Evolutionary conservation across 2,329 filamentous ascomycete genomes (phyloP).

Genomic region (Leptographium radiaticola): DNA sequence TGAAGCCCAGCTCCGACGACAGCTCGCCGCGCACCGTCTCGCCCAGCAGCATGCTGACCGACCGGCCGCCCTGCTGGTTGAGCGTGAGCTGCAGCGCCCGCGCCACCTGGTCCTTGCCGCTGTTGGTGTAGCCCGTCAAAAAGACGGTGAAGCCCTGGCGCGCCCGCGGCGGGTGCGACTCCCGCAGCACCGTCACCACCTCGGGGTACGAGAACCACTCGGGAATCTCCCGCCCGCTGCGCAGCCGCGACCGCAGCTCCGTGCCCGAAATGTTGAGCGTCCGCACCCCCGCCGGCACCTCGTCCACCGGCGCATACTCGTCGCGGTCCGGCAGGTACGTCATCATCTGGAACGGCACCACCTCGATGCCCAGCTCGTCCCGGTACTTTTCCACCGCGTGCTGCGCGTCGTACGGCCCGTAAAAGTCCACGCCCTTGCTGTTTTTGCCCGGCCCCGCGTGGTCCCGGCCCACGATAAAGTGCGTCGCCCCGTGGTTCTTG

Average conservation of each 20-base stretch:
- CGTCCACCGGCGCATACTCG: slow-evolving; percentile 88
- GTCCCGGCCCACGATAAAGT: slow-evolving; percentile 98
- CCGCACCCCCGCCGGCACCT: slow-evolving; percentile 71
- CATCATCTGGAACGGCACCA: slow-evolving; percentile 99
- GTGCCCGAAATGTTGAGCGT: slow-evolving; percentile 80
- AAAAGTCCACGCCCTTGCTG: slow-evolving; percentile 92
- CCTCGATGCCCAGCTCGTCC: slow-evolving; percentile 93
- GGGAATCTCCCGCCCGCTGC: slow-evolving; percentile 86
- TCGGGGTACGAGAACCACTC: slow-evolving; percentile 99
- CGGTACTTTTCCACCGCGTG: slow-evolving; percentile 92
- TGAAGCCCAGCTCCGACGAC: slow-evolving; percentile 91
- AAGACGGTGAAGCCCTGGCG: slow-evolving; percentile 97
- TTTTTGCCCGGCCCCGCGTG: slow-evolving; percentile 98
- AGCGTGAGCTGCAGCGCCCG: slow-evolving; percentile 92
- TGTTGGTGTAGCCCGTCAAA: slow-evolving; percentile 93
- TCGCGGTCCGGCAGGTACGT: slow-evolving; percentile 96
- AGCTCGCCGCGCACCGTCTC: slow-evolving; percentile 92
- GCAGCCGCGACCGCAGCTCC: slow-evolving; percentile 83
- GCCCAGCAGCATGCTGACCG: slow-evolving; percentile 85
- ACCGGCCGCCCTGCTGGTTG: slow-evolving; percentile 93
- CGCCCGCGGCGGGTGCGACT: slow-evolving; percentile 85
- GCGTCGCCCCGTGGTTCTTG: slow-evolving; percentile 97
- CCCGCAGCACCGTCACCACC: slow-evolving; percentile 88
- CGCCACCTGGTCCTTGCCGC: slow-evolving; percentile 91
- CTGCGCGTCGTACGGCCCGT: slow-evolving; percentile 96